Evolutionary conservation across 805 yeast species (phyloP).

Genomic region (Kazachstania martiniae): DNA sequence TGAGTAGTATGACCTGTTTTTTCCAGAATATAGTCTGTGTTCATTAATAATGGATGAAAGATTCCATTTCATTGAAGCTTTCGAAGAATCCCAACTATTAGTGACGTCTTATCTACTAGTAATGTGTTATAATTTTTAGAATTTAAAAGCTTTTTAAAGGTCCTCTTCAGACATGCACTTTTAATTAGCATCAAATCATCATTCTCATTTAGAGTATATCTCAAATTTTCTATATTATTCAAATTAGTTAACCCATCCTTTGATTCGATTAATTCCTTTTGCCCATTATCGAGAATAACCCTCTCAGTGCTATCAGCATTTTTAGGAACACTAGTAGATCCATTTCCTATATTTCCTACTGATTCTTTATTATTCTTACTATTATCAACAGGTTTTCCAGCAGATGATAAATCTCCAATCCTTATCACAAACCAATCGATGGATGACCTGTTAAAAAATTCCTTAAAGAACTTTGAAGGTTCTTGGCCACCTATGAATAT

Average conservation of each 20-base stretch:
- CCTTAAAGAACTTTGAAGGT: constrained; percentile 62
- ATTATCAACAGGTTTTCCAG: constrained; percentile 3
- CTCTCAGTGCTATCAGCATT: constrained; percentile 1
- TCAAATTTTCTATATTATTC: background rate
- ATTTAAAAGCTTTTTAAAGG: constrained; percentile 58
- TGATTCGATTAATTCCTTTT: no score
- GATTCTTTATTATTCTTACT: background rate
- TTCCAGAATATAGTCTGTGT: constrained; percentile 66
- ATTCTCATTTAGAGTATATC: constrained; percentile 24
- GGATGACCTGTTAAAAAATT: constrained; percentile 47
- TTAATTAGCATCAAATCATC: constrained; percentile 74
- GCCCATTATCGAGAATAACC: background rate
- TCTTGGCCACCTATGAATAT: constrained; percentile 75
- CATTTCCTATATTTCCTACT: constrained; percentile 2
- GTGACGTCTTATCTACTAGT: constrained; percentile 68
- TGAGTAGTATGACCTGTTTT: constrained; percentile 63
- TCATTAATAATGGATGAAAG: constrained; percentile 77
- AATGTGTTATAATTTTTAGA: constrained; percentile 52
- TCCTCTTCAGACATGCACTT: constrained; percentile 49
- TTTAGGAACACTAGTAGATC: constrained; percentile 2
- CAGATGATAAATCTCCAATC: constrained; percentile 21
- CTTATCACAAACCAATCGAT: constrained; percentile 37
- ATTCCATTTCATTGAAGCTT: constrained; percentile 83
- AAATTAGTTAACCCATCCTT: no score
- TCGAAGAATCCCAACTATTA: constrained; percentile 71